These are phyloP conservation scores for Penicillium psychrosexuale DNA, from an alignment of 2,329 filamentous ascomycete species.

Conservation along the genomic window DNA sequence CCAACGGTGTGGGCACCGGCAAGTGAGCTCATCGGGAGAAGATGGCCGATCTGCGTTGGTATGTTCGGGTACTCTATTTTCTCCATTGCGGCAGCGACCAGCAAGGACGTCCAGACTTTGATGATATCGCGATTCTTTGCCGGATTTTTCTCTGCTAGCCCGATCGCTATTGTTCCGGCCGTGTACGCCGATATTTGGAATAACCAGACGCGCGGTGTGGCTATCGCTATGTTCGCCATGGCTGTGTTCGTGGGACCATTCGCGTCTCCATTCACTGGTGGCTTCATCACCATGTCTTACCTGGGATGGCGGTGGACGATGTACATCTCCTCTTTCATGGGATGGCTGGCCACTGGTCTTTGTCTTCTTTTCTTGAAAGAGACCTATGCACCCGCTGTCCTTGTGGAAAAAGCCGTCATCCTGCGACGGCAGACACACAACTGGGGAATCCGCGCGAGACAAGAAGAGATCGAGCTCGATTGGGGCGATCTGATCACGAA, in stretches of 20 bases:
- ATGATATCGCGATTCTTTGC: slow-evolving; percentile 49
- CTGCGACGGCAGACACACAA: slow-evolving; percentile 55
- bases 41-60: slow-evolving; percentile 48
- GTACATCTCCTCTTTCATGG: slow-evolving; percentile 55
- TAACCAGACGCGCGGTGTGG: slow-evolving; percentile 43
- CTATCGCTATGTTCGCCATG: slow-evolving; percentile 51
- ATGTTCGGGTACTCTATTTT: slow-evolving; percentile 46
- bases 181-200: slow-evolving; percentile 51
- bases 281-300: slow-evolving; percentile 49
- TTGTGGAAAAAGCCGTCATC: slow-evolving; percentile 44
- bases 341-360: slow-evolving; percentile 44
- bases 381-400: slow-evolving; percentile 50
- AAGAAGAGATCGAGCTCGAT: slow-evolving; percentile 54
- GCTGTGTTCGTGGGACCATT: slow-evolving; percentile 51
- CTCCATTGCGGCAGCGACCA: slow-evolving; percentile 45
- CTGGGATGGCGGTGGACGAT: slow-evolving; percentile 55
- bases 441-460: slow-evolving; percentile 59
- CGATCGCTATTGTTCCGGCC: slow-evolving; percentile 45
- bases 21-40: slow-evolving; percentile 59
- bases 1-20: slow-evolving; percentile 63
- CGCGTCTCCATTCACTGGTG: slow-evolving; percentile 51
- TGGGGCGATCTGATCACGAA: slow-evolving; percentile 48
- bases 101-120: slow-evolving; percentile 42
- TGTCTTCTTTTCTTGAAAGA: slow-evolving; percentile 50
- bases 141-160: slow-evolving; percentile 47